These are phyloP conservation scores for Populus hybrid DNA, from an alignment of 441 rosid genomes.

Conservation along the genomic window DNA sequence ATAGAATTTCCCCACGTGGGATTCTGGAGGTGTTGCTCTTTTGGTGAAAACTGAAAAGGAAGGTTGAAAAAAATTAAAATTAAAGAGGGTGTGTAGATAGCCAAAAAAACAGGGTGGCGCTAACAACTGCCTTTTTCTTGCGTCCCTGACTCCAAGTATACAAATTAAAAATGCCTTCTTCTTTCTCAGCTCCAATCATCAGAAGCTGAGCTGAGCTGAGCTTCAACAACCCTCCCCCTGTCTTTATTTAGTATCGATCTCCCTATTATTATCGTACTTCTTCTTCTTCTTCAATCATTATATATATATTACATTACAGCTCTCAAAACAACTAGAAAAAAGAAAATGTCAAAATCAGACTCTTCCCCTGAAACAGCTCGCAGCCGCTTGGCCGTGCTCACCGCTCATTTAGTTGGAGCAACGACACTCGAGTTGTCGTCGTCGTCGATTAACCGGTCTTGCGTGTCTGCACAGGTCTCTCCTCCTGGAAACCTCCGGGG, in stretches of 20 bases:
- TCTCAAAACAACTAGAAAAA: not conserved
- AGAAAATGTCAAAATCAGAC: constrained; percentile 9
- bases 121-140: not conserved
- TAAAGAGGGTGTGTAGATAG: not conserved
- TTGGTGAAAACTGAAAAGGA: not conserved
- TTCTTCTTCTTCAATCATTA: not conserved
- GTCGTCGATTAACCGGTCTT: constrained; percentile 38
- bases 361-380: constrained; percentile 41
- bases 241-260: not conserved
- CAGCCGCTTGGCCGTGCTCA: constrained; percentile 57
- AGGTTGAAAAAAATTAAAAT: too few relatives aligned
- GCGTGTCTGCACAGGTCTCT: constrained; percentile 47
- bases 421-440: constrained; percentile 8
- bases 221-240: not conserved
- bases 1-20: too few relatives aligned
- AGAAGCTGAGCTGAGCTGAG: not conserved
- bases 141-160: not conserved
- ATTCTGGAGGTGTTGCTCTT: too few relatives aligned
- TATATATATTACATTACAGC: too few relatives aligned
- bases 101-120: not conserved
- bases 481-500: constrained; percentile 60
- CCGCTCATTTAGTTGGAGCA: constrained; percentile 55
- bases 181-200: not conserved
- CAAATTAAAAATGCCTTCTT: too few relatives aligned
- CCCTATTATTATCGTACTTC: not conserved